Evolutionary conservation across 345 rosid genomes (phyloP).

Genomic region (Citrus cavaleriei): DNA sequence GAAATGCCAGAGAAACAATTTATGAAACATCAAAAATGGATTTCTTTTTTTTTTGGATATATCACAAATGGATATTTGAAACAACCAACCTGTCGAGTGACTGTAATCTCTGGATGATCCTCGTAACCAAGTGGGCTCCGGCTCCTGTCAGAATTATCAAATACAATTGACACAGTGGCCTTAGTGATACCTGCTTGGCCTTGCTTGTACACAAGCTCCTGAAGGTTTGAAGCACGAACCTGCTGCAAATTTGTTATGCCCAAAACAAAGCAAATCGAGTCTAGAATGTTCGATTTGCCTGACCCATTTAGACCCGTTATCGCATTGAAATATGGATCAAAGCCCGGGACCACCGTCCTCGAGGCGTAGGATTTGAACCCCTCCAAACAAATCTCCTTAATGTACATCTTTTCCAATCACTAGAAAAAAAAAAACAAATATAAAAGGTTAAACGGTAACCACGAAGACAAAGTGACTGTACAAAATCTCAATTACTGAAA

Average conservation of each 20-base stretch:
- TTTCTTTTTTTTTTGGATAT: no score
- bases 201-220: conserved; percentile 98
- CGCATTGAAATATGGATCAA: conserved; percentile 91
- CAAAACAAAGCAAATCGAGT: conserved; percentile 92
- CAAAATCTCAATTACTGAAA: background rate
- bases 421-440: no score
- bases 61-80: background rate
- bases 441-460: background rate
- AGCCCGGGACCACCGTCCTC: conserved; percentile 87
- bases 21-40: background rate
- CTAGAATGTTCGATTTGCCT: conserved; percentile 98
- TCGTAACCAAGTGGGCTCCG: conserved; percentile 92
- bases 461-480: background rate
- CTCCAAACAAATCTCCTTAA: conserved; percentile 88
- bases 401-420: conserved; percentile 48
- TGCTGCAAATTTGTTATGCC: conserved; percentile 99
- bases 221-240: conserved; percentile 94
- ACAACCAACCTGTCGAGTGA: conserved; percentile 75
- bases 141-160: conserved; percentile 76
- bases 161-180: conserved; percentile 85
- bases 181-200: conserved; percentile 99
- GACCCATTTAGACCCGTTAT: conserved; percentile 96
- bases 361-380: conserved; percentile 98
- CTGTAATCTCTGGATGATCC: conserved; percentile 79
- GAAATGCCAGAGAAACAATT: background rate